A percentile compares a stretch with the other conserved stretches of the same genome.
phyloP scores from a whole-genome alignment of 768 basidiomycete species.

The Mycena indigotica region DNA sequence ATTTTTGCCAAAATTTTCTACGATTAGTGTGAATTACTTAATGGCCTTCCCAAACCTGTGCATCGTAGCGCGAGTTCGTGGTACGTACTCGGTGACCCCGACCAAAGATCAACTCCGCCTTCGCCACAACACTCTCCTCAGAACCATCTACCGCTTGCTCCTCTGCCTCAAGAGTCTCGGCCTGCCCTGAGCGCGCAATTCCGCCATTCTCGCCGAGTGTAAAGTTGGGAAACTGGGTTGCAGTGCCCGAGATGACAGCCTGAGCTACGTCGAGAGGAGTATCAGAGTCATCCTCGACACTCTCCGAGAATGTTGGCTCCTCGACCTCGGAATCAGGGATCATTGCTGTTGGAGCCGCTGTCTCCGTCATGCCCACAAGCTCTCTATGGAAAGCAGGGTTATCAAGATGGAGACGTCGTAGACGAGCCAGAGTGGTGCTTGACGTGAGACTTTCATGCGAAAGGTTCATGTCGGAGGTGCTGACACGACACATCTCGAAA shows the following conservation, averaged over 20 bases:
- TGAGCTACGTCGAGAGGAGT: constrained; percentile 11
- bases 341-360: neutral
- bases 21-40: neutral
- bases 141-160: neutral
- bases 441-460: neutral
- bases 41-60: constrained; percentile 6
- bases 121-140: neutral
- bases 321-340: neutral
- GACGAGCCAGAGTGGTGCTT: neutral
- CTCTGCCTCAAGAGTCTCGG: constrained; percentile 2
- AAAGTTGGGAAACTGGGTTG: neutral
- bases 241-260: constrained; percentile 2
- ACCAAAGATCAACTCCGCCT: neutral
- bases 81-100: constrained; percentile 2
- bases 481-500: neutral
- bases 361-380: neutral
- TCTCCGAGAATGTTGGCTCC: neutral
- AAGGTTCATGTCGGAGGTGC: neutral
- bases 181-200: constrained; percentile 5
- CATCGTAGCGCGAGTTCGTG: neutral
- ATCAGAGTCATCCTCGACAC: constrained; percentile 14
- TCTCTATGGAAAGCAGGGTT: neutral
- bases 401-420: neutral
- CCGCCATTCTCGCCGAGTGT: constrained; percentile 1
- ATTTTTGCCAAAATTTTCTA: neutral